Evolutionary conservation across 345 rosid genomes (phyloP).

Genomic region (Abelmoschus esculentus): DNA sequence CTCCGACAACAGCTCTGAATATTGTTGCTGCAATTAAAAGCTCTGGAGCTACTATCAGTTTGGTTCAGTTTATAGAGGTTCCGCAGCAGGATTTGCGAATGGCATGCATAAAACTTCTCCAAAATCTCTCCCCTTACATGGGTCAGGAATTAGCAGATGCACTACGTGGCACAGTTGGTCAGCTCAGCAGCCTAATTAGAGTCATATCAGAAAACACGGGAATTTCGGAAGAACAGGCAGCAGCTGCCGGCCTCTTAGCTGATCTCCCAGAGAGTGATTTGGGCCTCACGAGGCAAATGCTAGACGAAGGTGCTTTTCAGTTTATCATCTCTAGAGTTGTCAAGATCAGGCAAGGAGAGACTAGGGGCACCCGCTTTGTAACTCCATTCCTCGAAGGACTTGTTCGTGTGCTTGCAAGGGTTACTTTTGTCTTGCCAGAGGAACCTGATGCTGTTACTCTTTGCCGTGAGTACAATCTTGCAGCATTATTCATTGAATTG

Average conservation of each 20-base stretch:
- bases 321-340: constrained; percentile 43
- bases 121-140: constrained; percentile 74
- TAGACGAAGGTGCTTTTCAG: constrained; percentile 55
- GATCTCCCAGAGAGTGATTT: constrained; percentile 93
- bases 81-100: constrained; percentile 71
- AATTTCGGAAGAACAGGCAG: constrained; percentile 87
- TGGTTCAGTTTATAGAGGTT: constrained; percentile 93
- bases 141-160: constrained; percentile 76
- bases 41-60: constrained; percentile 86
- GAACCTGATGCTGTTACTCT: constrained; percentile 55
- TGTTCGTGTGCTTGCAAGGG: constrained; percentile 62
- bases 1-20: constrained; percentile 49
- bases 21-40: constrained; percentile 81
- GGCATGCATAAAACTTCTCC: constrained; percentile 80
- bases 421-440: constrained; percentile 65
- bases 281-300: constrained; percentile 76
- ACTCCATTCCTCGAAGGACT: constrained; percentile 79
- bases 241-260: constrained; percentile 82
- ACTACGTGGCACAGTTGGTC: constrained; percentile 72
- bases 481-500: constrained; percentile 60
- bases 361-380: constrained; percentile 62
- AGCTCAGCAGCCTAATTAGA: constrained; percentile 61
- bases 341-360: constrained; percentile 64
- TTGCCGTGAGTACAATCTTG: constrained; percentile 58
- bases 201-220: constrained; percentile 61